Conservation (phyloP, 768 basidiomycete genomes). For the Rhizopogon roseolus region DNA sequence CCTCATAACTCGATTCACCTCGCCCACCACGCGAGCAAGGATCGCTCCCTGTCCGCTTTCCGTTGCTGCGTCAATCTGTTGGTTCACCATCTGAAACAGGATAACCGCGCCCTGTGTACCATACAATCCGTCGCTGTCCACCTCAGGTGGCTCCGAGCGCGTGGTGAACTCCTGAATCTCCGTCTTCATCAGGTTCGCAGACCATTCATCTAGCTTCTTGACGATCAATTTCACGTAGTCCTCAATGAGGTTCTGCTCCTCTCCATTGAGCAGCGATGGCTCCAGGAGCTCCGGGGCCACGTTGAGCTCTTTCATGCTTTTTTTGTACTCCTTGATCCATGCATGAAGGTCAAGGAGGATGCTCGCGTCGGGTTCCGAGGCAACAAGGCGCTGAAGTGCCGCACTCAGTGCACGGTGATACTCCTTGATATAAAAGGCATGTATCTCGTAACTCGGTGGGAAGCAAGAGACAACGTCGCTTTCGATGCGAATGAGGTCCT, state of each 20-base stretch:
- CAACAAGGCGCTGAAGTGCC: slow-evolving; percentile 65
- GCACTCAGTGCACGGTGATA: slow-evolving; percentile 85
- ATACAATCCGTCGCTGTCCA: slow-evolving; percentile 85
- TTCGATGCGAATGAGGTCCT: slow-evolving; percentile 92
- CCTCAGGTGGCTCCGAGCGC: slow-evolving; percentile 81
- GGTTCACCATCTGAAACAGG: slow-evolving; percentile 97
- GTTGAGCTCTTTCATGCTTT: slow-evolving; percentile 91
- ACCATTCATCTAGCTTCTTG: slow-evolving; percentile 96
- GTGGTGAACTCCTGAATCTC: slow-evolving; percentile 82
- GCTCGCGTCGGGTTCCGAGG: slow-evolving; percentile 81
- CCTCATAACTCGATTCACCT: slow-evolving; percentile 87
- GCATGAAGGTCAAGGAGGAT: slow-evolving; percentile 80
- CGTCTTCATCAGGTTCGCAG: slow-evolving; percentile 86
- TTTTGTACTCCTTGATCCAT: slow-evolving; percentile 95
- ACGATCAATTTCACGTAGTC: slow-evolving; percentile 93
- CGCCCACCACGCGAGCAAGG: slow-evolving; percentile 83
- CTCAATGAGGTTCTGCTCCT: slow-evolving; percentile 90
- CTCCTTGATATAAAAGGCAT: slow-evolving; percentile 74
- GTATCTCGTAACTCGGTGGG: slow-evolving; percentile 88
- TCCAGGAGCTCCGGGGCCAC: slow-evolving; percentile 77
- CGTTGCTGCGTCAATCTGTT: slow-evolving; percentile 90
- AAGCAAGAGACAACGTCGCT: slow-evolving; percentile 88
- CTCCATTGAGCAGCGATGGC: slow-evolving; percentile 91
- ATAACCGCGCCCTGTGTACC: slow-evolving; percentile 91
- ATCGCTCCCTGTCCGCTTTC: slow-evolving; percentile 96